Conservation (phyloP, 2,329 filamentous ascomycete species). For the Chaetomium globosum region DNA sequence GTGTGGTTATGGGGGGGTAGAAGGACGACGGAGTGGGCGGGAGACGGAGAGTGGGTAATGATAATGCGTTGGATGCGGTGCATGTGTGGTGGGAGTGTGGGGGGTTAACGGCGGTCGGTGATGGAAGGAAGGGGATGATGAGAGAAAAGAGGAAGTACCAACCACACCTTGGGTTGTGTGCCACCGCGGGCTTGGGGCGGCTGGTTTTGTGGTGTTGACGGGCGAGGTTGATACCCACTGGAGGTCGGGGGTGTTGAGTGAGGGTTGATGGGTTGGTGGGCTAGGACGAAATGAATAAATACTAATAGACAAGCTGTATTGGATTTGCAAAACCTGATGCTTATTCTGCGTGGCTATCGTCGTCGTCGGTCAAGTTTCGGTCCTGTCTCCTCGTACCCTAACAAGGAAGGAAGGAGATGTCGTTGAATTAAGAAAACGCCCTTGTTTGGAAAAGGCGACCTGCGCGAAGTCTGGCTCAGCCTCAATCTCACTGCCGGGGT, state of each 20-base stretch:
- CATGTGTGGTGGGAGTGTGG: neutral
- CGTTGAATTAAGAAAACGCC: neutral
- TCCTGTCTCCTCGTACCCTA: neutral
- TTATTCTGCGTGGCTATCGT: neutral
- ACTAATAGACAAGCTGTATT: conserved; percentile 1
- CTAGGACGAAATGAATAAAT: neutral
- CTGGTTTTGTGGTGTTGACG: neutral
- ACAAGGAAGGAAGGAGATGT: neutral
- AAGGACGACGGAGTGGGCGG: neutral
- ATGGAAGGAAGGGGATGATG: neutral
- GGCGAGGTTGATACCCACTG: neutral
- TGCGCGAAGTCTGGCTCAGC: neutral
- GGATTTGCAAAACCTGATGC: neutral
- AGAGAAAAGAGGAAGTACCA: neutral
- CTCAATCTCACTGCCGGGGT: neutral
- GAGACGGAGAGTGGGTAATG: conserved; percentile 1
- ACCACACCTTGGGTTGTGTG: neutral
- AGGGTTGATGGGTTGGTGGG: no score
- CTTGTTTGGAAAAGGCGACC: neutral
- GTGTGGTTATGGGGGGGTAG: neutral
- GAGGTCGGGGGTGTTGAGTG: neutral
- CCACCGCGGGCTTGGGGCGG: neutral
- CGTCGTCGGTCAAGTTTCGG: neutral
- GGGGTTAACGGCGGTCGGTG: neutral
- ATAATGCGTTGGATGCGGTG: conserved; percentile 7